Evolutionary conservation across 179 eudicot genomes (phyloP).

Genomic region (Nepenthes alata): DNA sequence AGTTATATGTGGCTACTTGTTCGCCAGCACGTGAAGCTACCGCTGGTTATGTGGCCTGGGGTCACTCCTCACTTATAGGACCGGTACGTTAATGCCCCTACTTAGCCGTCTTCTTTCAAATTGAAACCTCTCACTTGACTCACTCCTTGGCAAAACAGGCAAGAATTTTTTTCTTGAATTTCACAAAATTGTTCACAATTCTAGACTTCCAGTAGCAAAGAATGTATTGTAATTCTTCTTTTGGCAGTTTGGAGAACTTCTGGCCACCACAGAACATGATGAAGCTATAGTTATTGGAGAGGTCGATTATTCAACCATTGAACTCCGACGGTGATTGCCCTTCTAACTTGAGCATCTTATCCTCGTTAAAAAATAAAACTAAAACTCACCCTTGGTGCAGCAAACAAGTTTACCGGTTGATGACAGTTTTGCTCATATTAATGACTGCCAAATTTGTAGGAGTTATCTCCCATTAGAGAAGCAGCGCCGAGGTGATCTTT

Average conservation of each 20-base stretch:
- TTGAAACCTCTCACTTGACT: background rate
- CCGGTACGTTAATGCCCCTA: constrained; percentile 45
- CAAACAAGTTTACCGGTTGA: no score
- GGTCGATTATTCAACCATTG: constrained; percentile 69
- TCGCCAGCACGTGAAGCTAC: constrained; percentile 87
- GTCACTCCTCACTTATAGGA: constrained; percentile 94
- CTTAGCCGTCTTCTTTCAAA: background rate
- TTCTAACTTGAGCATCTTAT: background rate
- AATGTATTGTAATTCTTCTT: background rate
- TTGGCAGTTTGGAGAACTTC: constrained; percentile 82
- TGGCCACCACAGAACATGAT: constrained; percentile 86
- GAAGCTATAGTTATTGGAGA: constrained; percentile 68
- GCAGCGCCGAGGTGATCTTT: constrained; percentile 88
- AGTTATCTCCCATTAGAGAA: constrained; percentile 73
- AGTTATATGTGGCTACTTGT: constrained; percentile 91
- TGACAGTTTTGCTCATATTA: background rate
- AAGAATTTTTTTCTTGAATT: background rate
- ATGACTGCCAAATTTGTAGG: constrained; percentile 18
- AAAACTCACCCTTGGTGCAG: no score
- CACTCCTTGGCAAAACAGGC: no score
- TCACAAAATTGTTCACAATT: background rate
- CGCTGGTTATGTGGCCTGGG: constrained; percentile 98
- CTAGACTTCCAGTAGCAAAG: background rate
- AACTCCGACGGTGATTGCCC: constrained; percentile 56
- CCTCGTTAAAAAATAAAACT: background rate